Conservation (phyloP, 2,329 filamentous ascomycete genomes). For the Penicillium sp. region DNA sequence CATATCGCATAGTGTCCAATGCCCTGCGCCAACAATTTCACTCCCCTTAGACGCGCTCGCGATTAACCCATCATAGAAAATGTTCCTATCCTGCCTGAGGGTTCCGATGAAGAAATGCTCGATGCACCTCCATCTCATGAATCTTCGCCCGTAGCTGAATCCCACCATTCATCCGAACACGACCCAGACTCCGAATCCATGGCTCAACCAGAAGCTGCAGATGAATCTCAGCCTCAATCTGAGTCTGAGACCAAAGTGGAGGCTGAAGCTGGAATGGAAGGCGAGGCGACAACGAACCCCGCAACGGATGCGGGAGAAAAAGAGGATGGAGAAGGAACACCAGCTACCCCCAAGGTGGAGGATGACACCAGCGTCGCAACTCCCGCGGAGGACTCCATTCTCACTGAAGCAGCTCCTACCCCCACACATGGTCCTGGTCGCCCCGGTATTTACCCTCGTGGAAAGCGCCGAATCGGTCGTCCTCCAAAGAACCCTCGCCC, state of each 20-base stretch:
- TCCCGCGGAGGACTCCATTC: slow-evolving; percentile 41
- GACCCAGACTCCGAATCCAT: slow-evolving; percentile 20
- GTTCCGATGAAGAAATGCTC: slow-evolving; percentile 45
- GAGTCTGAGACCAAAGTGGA: neutral
- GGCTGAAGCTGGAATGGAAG: slow-evolving; percentile 20
- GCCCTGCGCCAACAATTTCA: neutral
- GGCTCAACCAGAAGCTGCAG: slow-evolving; percentile 3
- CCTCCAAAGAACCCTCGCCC: slow-evolving; percentile 82
- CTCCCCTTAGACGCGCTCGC: slow-evolving; percentile 14
- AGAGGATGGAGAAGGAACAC: slow-evolving; percentile 1
- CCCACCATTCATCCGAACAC: slow-evolving; percentile 21
- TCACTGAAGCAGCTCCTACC: slow-evolving; percentile 52
- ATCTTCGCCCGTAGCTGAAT: slow-evolving; percentile 25
- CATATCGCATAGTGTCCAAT: neutral
- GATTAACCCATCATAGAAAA: slow-evolving; percentile 38
- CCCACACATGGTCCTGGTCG: slow-evolving; percentile 50
- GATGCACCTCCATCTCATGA: slow-evolving; percentile 26
- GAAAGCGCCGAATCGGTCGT: slow-evolving; percentile 75
- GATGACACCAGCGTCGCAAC: slow-evolving; percentile 46
- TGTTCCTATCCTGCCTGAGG: slow-evolving; percentile 43
- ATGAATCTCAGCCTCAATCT: slow-evolving; percentile 12
- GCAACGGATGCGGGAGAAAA: slow-evolving; percentile 45
- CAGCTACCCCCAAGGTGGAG: slow-evolving; percentile 35
- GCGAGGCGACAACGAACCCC: slow-evolving; percentile 42
- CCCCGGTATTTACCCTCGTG: slow-evolving; percentile 59